phyloP scores from a whole-genome alignment of 805 yeast species.

The Candida parachauliodes region DNA sequence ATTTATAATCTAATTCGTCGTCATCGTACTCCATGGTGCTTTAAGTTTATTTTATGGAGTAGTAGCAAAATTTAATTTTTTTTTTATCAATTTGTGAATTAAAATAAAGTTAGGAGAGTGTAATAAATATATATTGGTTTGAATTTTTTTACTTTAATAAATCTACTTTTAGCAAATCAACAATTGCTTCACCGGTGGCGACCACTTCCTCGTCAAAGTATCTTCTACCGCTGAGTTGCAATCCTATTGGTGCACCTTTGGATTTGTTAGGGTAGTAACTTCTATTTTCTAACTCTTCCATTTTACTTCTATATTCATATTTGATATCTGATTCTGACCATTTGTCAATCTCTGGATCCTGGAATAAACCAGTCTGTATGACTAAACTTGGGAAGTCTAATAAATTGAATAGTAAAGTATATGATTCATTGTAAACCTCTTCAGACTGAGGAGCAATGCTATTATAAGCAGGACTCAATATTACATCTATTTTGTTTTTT shows the following conservation, averaged over 20 bases:
- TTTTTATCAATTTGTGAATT: neutral
- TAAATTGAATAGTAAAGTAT: slow-evolving; percentile 70
- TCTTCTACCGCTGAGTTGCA: slow-evolving; percentile 52
- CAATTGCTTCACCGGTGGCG: slow-evolving; percentile 40
- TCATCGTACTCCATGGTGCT: slow-evolving; percentile 11
- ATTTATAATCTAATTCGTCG: slow-evolving; percentile 12
- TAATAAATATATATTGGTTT: too few species aligned
- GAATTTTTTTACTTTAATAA: neutral
- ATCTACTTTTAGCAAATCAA: slow-evolving; percentile 22
- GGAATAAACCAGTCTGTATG: slow-evolving; percentile 59
- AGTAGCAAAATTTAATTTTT: neutral
- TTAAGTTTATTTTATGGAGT: neutral
- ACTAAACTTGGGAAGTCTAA: slow-evolving; percentile 66
- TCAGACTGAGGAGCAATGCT: slow-evolving; percentile 70
- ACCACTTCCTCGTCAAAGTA: slow-evolving; percentile 56
- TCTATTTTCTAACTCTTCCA: slow-evolving; percentile 47
- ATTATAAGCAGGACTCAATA: slow-evolving; percentile 64
- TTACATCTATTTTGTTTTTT: slow-evolving; percentile 55
- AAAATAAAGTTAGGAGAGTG: too few species aligned
- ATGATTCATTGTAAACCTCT: slow-evolving; percentile 71
- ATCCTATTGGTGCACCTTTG: slow-evolving; percentile 50
- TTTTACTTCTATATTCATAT: slow-evolving; percentile 40
- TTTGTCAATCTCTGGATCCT: slow-evolving; percentile 51
- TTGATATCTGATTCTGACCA: slow-evolving; percentile 34
- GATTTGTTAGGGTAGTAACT: slow-evolving; percentile 46